Percentiles rank a stretch among this genome's conserved stretches.
These are phyloP conservation scores for Dovyalis caffra DNA, from an alignment of 345 rosid species.

Conservation along the genomic window DNA sequence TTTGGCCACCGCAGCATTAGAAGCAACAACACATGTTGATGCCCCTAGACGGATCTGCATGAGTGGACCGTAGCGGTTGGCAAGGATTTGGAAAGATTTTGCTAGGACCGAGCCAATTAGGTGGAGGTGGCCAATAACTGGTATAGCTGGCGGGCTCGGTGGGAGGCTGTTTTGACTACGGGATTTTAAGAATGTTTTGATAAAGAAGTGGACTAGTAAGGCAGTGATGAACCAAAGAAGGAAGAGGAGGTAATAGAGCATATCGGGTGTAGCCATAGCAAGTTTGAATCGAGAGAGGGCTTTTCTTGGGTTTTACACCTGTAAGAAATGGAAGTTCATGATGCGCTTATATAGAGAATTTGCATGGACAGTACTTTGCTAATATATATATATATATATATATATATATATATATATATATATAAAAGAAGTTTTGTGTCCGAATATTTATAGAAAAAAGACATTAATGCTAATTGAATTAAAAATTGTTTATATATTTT, in stretches of 20 bases:
- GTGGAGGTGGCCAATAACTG: conserved; percentile 57
- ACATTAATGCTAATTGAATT: too few species aligned
- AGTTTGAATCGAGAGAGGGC: neutral
- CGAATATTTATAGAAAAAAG: too few species aligned
- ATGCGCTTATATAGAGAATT: neutral
- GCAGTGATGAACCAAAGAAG: conserved; percentile 22
- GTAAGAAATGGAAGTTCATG: neutral
- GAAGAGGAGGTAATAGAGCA: conserved; percentile 3
- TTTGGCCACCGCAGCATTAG: conserved; percentile 39
- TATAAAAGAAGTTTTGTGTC: too few species aligned
- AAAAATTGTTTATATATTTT: too few species aligned
- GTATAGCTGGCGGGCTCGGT: conserved; percentile 48
- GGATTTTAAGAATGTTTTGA: conserved; percentile 11
- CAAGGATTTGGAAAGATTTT: conserved; percentile 38
- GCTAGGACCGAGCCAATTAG: conserved; percentile 38
- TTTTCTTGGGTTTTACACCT: neutral
- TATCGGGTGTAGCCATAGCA: neutral
- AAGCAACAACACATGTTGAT: conserved; percentile 40
- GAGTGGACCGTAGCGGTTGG: conserved; percentile 46
- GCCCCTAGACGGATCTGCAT: conserved; percentile 42
- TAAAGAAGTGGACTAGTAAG: conserved; percentile 18
- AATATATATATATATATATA: too few species aligned
- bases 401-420: too few species aligned
- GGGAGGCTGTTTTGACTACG: conserved; percentile 4
- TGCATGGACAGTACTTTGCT: neutral